Conservation (phyloP, 129 eudicot species). For the Rutidosis leptorrhynchoides region DNA sequence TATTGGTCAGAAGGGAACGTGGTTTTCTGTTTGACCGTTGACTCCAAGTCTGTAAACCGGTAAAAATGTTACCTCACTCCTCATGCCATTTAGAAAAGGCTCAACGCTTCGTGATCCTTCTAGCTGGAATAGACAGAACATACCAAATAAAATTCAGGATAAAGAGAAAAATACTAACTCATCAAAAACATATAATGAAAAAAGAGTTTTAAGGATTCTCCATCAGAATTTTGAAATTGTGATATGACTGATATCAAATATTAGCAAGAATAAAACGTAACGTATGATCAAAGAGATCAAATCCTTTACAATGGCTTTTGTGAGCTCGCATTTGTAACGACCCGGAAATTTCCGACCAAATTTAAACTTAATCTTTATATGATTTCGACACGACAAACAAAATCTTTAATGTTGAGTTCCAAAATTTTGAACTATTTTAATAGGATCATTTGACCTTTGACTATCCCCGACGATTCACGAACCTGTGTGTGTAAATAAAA, state of each 20-base stretch:
- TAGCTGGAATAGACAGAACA: slow-evolving; percentile 28
- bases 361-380: no score
- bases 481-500: no score
- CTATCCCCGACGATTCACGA: no score
- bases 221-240: neutral
- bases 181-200: neutral
- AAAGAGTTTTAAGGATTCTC: no score
- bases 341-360: no score
- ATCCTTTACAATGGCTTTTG: slow-evolving; percentile 22
- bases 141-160: slow-evolving; percentile 13
- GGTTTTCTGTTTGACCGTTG: slow-evolving; percentile 29
- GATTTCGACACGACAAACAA: no score
- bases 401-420: no score
- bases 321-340: slow-evolving; percentile 23
- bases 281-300: slow-evolving; percentile 15
- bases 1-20: slow-evolving; percentile 57
- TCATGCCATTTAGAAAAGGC: slow-evolving; percentile 7
- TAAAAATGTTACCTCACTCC: slow-evolving; percentile 24
- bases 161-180: neutral
- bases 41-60: slow-evolving; percentile 12
- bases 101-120: slow-evolving; percentile 20
- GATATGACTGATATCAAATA: neutral
- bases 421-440: no score
- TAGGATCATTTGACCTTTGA: no score
- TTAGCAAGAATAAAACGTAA: neutral